Percentiles rank a stretch among this genome's conserved stretches.
These are phyloP conservation scores for Schwanniomyces occidentalis DNA, from an alignment of 805 yeast species.

Conservation along the genomic window DNA sequence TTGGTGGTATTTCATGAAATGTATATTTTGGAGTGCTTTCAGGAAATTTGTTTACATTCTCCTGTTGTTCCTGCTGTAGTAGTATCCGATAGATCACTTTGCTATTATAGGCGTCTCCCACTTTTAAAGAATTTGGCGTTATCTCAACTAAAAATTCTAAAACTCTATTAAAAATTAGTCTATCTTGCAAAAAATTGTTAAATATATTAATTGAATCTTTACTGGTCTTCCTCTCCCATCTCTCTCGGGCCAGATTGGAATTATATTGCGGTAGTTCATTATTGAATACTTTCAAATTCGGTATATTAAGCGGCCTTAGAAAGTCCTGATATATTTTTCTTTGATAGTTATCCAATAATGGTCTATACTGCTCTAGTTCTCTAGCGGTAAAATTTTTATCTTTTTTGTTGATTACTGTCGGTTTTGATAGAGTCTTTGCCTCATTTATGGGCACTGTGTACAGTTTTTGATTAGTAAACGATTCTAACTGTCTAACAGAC, in stretches of 20 bases:
- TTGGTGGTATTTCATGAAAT: constrained; percentile 34
- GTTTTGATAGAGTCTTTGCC: constrained; percentile 1
- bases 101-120: constrained; percentile 13
- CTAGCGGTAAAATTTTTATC: constrained; percentile 10
- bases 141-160: constrained; percentile 28
- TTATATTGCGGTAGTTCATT: constrained; percentile 24
- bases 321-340: constrained; percentile 29
- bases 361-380: constrained; percentile 12
- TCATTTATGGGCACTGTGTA: neutral
- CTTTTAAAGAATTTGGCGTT: constrained; percentile 31
- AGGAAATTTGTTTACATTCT: constrained; percentile 10
- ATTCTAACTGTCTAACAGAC: constrained; percentile 27
- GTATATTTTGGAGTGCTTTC: constrained; percentile 19
- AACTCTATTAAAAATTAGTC: constrained; percentile 33
- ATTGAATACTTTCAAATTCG: constrained; percentile 31
- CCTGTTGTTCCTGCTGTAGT: constrained; percentile 20
- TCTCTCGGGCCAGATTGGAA: constrained; percentile 20
- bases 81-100: constrained; percentile 15
- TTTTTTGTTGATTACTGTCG: constrained; percentile 1
- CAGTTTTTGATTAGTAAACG: constrained; percentile 4
- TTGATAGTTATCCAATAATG: constrained; percentile 17
- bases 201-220: constrained; percentile 18
- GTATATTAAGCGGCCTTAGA: constrained; percentile 34
- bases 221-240: constrained; percentile 25
- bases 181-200: constrained; percentile 26